Evolutionary conservation across 495 filamentous ascomycete genomes (phyloP).

Genomic region (Bryoglossum gracile): DNA sequence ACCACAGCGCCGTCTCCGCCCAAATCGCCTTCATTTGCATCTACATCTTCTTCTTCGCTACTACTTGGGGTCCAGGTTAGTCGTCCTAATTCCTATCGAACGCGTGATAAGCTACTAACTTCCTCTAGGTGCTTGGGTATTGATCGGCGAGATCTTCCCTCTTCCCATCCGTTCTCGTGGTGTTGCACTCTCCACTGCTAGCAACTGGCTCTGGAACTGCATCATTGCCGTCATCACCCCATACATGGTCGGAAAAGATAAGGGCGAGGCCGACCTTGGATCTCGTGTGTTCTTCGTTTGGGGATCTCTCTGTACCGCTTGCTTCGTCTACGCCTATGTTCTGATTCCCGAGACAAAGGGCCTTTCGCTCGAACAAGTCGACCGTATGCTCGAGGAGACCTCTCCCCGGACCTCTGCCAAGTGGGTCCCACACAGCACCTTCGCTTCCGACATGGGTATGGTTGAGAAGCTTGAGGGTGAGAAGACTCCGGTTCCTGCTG

Average conservation of each 20-base stretch:
- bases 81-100: constrained; percentile 46
- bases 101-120: not conserved
- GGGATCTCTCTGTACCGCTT: constrained; percentile 57
- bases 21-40: constrained; percentile 65
- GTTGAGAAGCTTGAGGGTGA: constrained; percentile 24
- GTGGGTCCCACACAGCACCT: constrained; percentile 66
- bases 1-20: constrained; percentile 15
- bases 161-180: constrained; percentile 76
- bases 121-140: constrained; percentile 52
- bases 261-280: constrained; percentile 46
- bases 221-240: constrained; percentile 23
- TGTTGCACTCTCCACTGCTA: constrained; percentile 72
- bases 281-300: constrained; percentile 73
- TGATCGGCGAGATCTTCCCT: constrained; percentile 84
- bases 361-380: constrained; percentile 79
- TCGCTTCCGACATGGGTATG: constrained; percentile 46
- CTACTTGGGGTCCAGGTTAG: constrained; percentile 59
- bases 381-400: constrained; percentile 81
- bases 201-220: constrained; percentile 82
- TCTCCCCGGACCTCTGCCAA: constrained; percentile 59
- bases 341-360: constrained; percentile 81
- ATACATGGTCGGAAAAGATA: constrained; percentile 14
- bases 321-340: constrained; percentile 67
- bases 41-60: constrained; percentile 74
- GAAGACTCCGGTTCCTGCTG: not conserved